phyloP scores from a whole-genome alignment of 805 yeast species.

The Metschnikowia cerradonensis region DNA sequence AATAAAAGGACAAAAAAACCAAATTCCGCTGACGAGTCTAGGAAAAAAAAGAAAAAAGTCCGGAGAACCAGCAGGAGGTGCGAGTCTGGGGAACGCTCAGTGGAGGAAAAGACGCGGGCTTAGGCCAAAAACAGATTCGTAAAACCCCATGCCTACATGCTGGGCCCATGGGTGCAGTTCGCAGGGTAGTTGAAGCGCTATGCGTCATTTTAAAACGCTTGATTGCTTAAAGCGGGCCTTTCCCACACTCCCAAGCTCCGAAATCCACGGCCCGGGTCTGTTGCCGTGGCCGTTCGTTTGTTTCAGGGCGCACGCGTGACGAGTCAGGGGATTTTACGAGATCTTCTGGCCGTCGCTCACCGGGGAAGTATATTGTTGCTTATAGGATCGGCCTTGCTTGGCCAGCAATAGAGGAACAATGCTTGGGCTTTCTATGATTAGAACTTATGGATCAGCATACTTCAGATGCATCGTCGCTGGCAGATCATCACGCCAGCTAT shows the following conservation, averaged over 20 bases:
- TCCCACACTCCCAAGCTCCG: background rate
- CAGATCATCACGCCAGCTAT: background rate
- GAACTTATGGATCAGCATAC: too few relatives aligned
- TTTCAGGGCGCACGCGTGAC: background rate
- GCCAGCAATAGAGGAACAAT: too few relatives aligned
- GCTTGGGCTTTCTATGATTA: too few relatives aligned
- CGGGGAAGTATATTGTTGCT: too few relatives aligned
- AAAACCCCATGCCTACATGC: background rate
- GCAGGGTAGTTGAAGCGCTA: background rate
- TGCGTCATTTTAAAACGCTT: background rate
- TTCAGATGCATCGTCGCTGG: too few relatives aligned
- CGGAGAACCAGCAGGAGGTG: slow-evolving; percentile 1
- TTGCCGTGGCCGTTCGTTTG: background rate
- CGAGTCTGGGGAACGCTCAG: slow-evolving; percentile 1
- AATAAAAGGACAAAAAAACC: background rate
- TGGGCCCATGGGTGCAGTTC: background rate
- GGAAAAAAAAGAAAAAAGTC: slow-evolving; percentile 1
- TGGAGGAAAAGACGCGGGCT: background rate
- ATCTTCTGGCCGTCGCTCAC: background rate
- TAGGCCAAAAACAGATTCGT: background rate
- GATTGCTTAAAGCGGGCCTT: background rate
- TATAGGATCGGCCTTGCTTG: too few relatives aligned
- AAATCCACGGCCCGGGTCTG: background rate
- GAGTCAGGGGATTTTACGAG: background rate
- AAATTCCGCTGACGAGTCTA: background rate